Base-by-base conservation (phyloP, 2,329 filamentous ascomycete species). In the Emergomyces orientalis region DNA sequence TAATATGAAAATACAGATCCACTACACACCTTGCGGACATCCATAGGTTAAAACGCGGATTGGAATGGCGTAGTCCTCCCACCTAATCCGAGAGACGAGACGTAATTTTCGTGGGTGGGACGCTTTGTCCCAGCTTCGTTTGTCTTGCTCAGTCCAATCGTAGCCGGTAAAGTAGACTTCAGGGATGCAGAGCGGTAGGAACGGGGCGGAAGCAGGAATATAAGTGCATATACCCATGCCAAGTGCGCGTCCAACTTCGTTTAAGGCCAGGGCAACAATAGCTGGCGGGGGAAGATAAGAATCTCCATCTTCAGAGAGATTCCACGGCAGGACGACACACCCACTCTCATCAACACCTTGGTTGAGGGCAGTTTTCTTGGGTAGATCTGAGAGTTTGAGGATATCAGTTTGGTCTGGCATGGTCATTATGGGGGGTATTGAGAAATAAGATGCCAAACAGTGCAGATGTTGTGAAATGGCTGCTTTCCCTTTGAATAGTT, bases 221-320 rank as follows among this genome's bases (percentile, higher is more conserved):
- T 63, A 63, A 14, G 43, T 52, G 22, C 37, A 47, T 32, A 41
- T 55, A 17, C 62, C 62, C 11, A 32, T 39, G 5, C 62, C 62
- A 30, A 60, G 27, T 37, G 11, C 34, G 14, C 62, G 62, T 5
- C 62, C 62, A 34, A 41, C 62, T 61, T 63, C 62, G 25, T 60
- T 63, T 11, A 63, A 49, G 1, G 56, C 58, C 25, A 63, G 39
- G 17, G 57, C 58, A 45, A 63, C 39, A 25, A 56, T 51, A n/a
- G 57, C 62, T 55, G 56, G 39, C 13, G 56, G 30, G 17, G 62
- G 57, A 5, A 63, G 56, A 37, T 39, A n/a, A 43, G 30, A 17
- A 17, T 52, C 43, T 8, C 49, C 62, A 37, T 63, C 43, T 13
- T 27, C 34, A 30, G 57, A 37, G 25, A 54, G 32, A 55, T 34